Evolutionary conservation across 306 rosid genomes (phyloP).

Genomic region (Quercus aquifolioides): DNA sequence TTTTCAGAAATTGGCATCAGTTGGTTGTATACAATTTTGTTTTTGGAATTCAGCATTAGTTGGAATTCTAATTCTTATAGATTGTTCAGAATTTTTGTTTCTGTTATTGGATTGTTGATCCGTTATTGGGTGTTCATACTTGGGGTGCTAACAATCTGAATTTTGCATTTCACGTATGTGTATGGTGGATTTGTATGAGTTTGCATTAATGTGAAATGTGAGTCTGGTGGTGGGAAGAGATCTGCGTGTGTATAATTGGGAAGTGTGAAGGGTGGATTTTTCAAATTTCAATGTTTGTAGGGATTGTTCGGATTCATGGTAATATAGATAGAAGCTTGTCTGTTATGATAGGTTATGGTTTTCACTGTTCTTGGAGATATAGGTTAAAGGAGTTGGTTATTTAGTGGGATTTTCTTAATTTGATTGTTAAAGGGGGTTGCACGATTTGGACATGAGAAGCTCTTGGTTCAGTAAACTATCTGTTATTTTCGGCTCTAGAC

Average conservation of each 20-base stretch:
- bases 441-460: constrained; percentile 82
- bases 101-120: constrained; percentile 25
- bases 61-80: constrained; percentile 1
- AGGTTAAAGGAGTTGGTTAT: constrained; percentile 32
- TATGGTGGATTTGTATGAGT: constrained; percentile 17
- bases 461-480: constrained; percentile 74
- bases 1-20: constrained; percentile 19
- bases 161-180: constrained; percentile 4
- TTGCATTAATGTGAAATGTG: not conserved
- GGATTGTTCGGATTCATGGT: constrained; percentile 32
- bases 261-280: constrained; percentile 34
- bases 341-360: constrained; percentile 45
- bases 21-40: not conserved
- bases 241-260: constrained; percentile 23
- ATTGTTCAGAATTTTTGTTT: not conserved
- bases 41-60: not conserved
- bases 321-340: constrained; percentile 29
- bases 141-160: constrained; percentile 10
- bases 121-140: constrained; percentile 13
- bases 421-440: constrained; percentile 26
- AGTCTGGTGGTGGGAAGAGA: constrained; percentile 22
- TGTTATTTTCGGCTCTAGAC: constrained; percentile 61
- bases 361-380: constrained; percentile 42
- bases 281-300: constrained; percentile 60
- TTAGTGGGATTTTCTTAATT: constrained; percentile 33